Conservation (phyloP, 139 green algal genomes). For the Chlorella sorokiniana region DNA sequence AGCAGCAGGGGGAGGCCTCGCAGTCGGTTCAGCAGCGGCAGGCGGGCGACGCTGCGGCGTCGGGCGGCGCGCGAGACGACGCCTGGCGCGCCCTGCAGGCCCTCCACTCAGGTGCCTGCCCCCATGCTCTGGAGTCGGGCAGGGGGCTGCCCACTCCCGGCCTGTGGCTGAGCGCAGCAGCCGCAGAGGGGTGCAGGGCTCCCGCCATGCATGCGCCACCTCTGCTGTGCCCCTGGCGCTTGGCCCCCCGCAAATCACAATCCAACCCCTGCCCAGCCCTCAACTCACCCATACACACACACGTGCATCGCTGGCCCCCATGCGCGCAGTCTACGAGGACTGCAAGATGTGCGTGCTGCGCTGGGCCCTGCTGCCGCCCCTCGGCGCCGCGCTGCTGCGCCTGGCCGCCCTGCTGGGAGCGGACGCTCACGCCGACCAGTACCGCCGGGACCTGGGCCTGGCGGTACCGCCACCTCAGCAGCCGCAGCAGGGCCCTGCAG, state of each 20-base stretch:
- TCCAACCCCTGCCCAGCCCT: too few species aligned
- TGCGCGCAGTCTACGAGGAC: slow-evolving; percentile 60
- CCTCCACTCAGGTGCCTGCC: slow-evolving; percentile 61
- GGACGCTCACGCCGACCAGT: slow-evolving; percentile 59
- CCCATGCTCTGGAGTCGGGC: too few species aligned
- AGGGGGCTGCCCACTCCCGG: too few species aligned
- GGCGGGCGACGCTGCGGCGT: not conserved
- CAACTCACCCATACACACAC: too few species aligned
- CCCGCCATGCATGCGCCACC: too few species aligned
- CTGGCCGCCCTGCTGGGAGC: slow-evolving; percentile 41
- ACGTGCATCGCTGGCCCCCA: too few species aligned
- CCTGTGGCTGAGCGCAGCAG: not conserved
- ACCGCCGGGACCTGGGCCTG: slow-evolving; percentile 62
- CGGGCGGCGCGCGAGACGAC: slow-evolving; percentile 20
- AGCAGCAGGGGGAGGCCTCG: not conserved
- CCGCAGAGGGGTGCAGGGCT: too few species aligned
- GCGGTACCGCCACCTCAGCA: not conserved
- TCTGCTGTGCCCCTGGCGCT: too few species aligned
- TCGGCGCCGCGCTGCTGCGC: slow-evolving; percentile 45
- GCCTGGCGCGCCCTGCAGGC: slow-evolving; percentile 55
- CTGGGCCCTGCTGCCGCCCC: slow-evolving; percentile 56
- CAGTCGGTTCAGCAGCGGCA: not conserved
- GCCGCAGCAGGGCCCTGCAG: not conserved
- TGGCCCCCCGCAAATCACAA: too few species aligned
- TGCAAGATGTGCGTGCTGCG: slow-evolving; percentile 65